A percentile compares a stretch with the other conserved stretches of the same genome.
phyloP scores from a whole-genome alignment of 2,329 filamentous ascomycete species.

The Dactylellina drechsleri region DNA sequence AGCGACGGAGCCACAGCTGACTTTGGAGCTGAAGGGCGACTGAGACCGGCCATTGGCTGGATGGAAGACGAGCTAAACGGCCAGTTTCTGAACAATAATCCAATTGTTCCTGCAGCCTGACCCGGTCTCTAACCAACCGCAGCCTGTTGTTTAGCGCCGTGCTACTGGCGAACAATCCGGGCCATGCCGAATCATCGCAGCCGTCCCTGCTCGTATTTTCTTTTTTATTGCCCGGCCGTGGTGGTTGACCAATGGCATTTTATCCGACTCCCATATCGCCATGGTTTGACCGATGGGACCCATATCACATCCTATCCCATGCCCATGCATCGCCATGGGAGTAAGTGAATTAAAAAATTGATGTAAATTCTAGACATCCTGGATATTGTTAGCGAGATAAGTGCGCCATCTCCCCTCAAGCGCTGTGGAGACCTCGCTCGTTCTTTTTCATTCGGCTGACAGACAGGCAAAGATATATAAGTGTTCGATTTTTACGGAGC shows the following conservation, averaged over 20 bases:
- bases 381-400: conserved; percentile 40
- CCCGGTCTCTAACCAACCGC: conserved; percentile 34
- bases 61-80: neutral
- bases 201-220: neutral
- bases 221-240: neutral
- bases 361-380: neutral
- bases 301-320: neutral
- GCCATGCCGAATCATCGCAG: conserved; percentile 32
- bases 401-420: conserved; percentile 52
- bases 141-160: conserved; percentile 40
- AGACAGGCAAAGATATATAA: too few relatives aligned
- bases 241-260: conserved; percentile 44
- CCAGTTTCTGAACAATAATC: conserved; percentile 13
- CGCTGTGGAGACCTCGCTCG: conserved; percentile 25
- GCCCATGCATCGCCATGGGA: neutral
- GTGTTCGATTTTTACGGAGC: neutral
- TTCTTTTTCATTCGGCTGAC: neutral
- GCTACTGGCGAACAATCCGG: conserved; percentile 44
- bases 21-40: conserved; percentile 46
- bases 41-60: conserved; percentile 27
- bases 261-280: conserved; percentile 18
- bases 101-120: conserved; percentile 22
- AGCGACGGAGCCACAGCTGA: conserved; percentile 40
- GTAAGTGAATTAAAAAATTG: neutral
- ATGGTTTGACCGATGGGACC: neutral